Percentiles rank a stretch among this genome's conserved stretches.
These are phyloP conservation scores for Blastobotrys malaysiensis DNA, from an alignment of 1,139 yeast species.

Conservation along the genomic window DNA sequence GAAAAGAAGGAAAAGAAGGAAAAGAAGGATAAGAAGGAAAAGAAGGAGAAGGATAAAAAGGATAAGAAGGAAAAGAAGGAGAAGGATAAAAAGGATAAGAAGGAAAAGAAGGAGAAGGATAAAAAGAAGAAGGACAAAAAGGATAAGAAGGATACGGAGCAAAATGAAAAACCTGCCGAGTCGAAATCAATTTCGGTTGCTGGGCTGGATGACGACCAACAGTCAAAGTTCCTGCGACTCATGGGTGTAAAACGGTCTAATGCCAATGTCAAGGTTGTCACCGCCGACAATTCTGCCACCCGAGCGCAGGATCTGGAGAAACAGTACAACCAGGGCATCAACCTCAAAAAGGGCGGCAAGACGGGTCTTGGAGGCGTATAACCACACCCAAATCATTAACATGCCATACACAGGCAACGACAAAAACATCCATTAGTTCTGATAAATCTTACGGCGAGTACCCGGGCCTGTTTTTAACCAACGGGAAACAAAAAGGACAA, in stretches of 20 bases:
- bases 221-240: slow-evolving; percentile 23
- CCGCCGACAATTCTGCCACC: slow-evolving; percentile 1
- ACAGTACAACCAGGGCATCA: slow-evolving; percentile 24
- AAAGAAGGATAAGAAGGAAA: slow-evolving; percentile 7
- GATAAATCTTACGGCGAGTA: not conserved
- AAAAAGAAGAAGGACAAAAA: slow-evolving; percentile 10
- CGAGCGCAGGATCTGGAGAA: slow-evolving; percentile 17
- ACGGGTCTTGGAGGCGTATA: slow-evolving; percentile 22
- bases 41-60: slow-evolving; percentile 6
- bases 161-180: not conserved
- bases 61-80: slow-evolving; percentile 7
- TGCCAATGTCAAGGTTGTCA: slow-evolving; percentile 13
- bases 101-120: slow-evolving; percentile 8
- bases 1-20: slow-evolving; percentile 7
- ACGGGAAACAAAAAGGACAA: not conserved
- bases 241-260: slow-evolving; percentile 24
- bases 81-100: slow-evolving; percentile 4
- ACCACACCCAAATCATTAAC: no score
- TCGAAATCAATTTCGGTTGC: slow-evolving; percentile 17
- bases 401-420: no score
- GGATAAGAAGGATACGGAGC: slow-evolving; percentile 6
- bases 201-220: slow-evolving; percentile 22
- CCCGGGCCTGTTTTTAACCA: not conserved
- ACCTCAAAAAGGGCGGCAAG: slow-evolving; percentile 17
- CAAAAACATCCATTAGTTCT: not conserved